Conservation (phyloP, 495 filamentous ascomycete species). For the Lophiotrema nucula region DNA sequence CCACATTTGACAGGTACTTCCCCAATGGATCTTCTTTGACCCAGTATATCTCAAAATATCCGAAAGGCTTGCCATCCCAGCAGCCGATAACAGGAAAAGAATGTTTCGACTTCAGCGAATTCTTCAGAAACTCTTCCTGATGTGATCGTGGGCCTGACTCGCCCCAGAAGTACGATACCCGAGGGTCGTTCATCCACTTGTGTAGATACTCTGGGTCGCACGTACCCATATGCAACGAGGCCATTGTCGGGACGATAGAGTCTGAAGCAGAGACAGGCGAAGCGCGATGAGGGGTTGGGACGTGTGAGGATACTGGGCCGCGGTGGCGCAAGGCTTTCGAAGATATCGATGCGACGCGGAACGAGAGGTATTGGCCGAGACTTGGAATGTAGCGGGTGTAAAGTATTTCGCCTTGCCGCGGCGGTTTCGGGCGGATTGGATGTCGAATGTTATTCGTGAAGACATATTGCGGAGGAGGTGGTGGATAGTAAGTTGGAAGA, state of each 20-base stretch:
- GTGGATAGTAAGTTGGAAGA: constrained; percentile 87
- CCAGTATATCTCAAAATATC: constrained; percentile 99
- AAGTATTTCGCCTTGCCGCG: constrained; percentile 81
- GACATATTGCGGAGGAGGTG: constrained; percentile 74
- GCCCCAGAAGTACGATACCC: constrained; percentile 82
- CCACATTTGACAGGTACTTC: constrained; percentile 58
- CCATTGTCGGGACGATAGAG: constrained; percentile 40
- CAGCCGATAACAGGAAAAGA: constrained; percentile 89
- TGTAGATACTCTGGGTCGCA: constrained; percentile 74
- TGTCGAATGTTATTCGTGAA: constrained; percentile 78
- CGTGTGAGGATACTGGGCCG: constrained; percentile 47
- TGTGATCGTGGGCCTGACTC: constrained; percentile 58
- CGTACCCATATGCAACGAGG: constrained; percentile 35
- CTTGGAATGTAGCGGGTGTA: constrained; percentile 86
- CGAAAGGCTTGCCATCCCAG: constrained; percentile 95
- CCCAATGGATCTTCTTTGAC: constrained; percentile 88
- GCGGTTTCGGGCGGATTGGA: constrained; percentile 84
- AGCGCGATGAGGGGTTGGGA: constrained; percentile 33
- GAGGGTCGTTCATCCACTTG: constrained; percentile 85
- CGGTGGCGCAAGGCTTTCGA: constrained; percentile 52
- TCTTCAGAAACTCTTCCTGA: constrained; percentile 68
- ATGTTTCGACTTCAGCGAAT: constrained; percentile 63
- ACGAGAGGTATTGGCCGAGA: constrained; percentile 79
- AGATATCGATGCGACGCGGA: constrained; percentile 71
- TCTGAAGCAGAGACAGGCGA: constrained; percentile 34